phyloP scores from a whole-genome alignment of 176 grass and related monocot genomes.

The Eragrostis curvula region DNA sequence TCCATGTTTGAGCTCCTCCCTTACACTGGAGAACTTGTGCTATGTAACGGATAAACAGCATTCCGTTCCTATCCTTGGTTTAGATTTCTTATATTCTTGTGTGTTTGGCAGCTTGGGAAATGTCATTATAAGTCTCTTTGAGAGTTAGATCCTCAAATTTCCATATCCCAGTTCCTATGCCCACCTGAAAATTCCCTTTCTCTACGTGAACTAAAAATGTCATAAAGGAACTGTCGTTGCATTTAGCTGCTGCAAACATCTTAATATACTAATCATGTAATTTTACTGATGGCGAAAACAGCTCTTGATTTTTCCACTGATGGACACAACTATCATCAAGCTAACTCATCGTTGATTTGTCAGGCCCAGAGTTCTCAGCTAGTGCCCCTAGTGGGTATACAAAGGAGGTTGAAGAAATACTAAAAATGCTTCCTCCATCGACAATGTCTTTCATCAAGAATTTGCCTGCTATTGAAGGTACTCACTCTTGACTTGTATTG shows the following conservation, averaged over 20 bases:
- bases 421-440: constrained; percentile 68
- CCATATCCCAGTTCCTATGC: no score
- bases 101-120: constrained; percentile 2
- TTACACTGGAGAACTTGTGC: no score
- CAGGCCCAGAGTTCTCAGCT: constrained; percentile 61
- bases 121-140: neutral
- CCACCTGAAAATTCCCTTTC: no score
- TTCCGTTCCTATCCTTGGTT: neutral
- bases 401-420: constrained; percentile 67
- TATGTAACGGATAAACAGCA: neutral
- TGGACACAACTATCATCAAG: neutral
- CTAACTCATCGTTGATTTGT: constrained; percentile 30
- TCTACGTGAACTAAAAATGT: no score
- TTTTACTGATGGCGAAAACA: neutral
- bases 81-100: neutral
- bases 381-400: constrained; percentile 51
- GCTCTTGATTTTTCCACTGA: neutral
- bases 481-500: neutral
- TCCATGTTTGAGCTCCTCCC: neutral
- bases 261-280: neutral
- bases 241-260: neutral
- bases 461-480: constrained; percentile 92
- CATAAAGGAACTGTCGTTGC: neutral
- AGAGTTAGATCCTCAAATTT: no score
- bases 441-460: constrained; percentile 68